These are phyloP conservation scores for Populus tomentosa DNA, from an alignment of 441 rosid genomes.

Conservation along the genomic window DNA sequence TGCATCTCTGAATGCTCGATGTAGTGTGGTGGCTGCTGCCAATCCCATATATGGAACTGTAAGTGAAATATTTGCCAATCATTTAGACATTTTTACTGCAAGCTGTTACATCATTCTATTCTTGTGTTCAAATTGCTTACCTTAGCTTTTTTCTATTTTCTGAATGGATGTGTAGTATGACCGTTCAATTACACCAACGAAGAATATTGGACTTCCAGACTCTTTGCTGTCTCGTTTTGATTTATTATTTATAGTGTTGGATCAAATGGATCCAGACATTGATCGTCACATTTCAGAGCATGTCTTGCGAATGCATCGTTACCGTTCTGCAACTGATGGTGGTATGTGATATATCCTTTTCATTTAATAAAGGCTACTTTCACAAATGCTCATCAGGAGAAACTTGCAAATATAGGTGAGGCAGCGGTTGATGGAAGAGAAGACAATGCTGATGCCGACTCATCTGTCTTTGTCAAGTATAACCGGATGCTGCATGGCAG, in stretches of 20 bases:
- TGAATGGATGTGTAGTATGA: slow-evolving; percentile 61
- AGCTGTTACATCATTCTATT: background rate
- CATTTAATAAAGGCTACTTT: slow-evolving; percentile 6
- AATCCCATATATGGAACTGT: slow-evolving; percentile 99
- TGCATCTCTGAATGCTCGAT: slow-evolving; percentile 96
- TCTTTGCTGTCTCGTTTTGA: slow-evolving; percentile 99
- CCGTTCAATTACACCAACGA: slow-evolving; percentile 94
- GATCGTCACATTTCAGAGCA: slow-evolving; percentile 89
- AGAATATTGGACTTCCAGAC: slow-evolving; percentile 99
- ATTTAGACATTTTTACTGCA: background rate
- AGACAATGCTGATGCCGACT: slow-evolving; percentile 69
- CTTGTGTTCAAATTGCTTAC: slow-evolving; percentile 6
- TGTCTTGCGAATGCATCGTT: slow-evolving; percentile 95
- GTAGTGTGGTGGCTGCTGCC: slow-evolving; percentile 99
- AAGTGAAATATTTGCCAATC: slow-evolving; percentile 29
- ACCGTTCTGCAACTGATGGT: slow-evolving; percentile 68
- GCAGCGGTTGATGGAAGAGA: slow-evolving; percentile 69
- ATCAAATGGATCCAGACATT: slow-evolving; percentile 98
- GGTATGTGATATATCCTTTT: slow-evolving; percentile 36
- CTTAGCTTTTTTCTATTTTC: slow-evolving; percentile 12
- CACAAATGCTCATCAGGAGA: slow-evolving; percentile 19
- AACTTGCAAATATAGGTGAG: slow-evolving; percentile 46
- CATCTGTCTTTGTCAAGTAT: slow-evolving; percentile 84
- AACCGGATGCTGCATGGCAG: slow-evolving; percentile 88
- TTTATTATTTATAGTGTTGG: slow-evolving; percentile 88